A percentile compares a stretch with the other conserved stretches of the same genome.
phyloP scores from a whole-genome alignment of 1,284 basidiomycete genomes.

The Athelia psychrophila region DNA sequence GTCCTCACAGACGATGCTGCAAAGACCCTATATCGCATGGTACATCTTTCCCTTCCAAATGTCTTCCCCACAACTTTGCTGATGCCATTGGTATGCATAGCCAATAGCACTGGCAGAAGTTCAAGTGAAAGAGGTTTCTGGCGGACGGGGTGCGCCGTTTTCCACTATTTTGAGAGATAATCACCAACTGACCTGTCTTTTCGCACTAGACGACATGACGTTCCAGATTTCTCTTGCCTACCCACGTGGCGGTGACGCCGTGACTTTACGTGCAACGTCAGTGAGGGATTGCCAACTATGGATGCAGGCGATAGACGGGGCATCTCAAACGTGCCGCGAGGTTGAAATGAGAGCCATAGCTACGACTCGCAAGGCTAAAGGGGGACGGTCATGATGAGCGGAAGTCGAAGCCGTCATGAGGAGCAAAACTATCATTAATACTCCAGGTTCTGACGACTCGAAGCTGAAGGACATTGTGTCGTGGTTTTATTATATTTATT shows the following conservation, averaged over 20 bases:
- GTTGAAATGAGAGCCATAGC: slow-evolving; percentile 22
- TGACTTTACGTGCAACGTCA: slow-evolving; percentile 59
- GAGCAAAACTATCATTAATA: too few species aligned
- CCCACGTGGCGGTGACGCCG: slow-evolving; percentile 72
- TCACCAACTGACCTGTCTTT: slow-evolving; percentile 1
- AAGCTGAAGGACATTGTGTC: too few species aligned
- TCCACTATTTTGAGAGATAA: not conserved
- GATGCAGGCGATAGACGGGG: slow-evolving; percentile 49
- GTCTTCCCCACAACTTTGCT: not conserved
- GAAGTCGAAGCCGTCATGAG: too few species aligned
- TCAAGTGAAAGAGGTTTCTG: slow-evolving; percentile 49
- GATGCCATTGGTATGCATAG: slow-evolving; percentile 26
- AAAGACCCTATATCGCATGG: slow-evolving; percentile 78
- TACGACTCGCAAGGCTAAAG: too few species aligned
- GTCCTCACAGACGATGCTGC: slow-evolving; percentile 71
- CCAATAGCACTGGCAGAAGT: slow-evolving; percentile 73
- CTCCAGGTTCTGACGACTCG: too few species aligned
- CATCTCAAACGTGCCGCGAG: slow-evolving; percentile 34
- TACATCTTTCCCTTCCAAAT: slow-evolving; percentile 33
- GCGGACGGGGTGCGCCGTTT: slow-evolving; percentile 39
- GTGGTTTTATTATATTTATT: too few species aligned
- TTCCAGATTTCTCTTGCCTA: slow-evolving; percentile 68
- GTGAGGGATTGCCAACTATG: slow-evolving; percentile 66
- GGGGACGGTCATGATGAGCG: too few species aligned
- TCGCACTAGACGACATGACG: slow-evolving; percentile 58